Percentiles rank a stretch among this genome's conserved stretches.
Conservation (phyloP, 169 alveolate genomes). For the Hammondia hammondi region DNA sequence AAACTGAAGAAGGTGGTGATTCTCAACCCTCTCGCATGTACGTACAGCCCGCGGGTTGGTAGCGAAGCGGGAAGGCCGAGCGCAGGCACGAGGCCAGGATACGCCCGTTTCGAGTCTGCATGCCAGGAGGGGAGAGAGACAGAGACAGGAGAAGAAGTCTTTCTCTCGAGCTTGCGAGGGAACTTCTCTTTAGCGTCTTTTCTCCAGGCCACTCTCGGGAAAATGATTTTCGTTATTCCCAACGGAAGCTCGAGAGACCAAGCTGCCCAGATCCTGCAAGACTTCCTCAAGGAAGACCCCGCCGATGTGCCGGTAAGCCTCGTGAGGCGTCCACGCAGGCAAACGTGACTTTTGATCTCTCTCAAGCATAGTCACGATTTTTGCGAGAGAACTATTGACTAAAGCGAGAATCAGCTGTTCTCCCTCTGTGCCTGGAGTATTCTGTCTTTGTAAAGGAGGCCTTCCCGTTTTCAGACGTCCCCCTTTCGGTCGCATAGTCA, state of each 20-base stretch:
- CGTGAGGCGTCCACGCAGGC: too few relatives aligned
- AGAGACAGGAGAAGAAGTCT: background rate
- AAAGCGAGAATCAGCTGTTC: too few relatives aligned
- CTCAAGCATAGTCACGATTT: too few relatives aligned
- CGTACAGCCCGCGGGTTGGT: background rate
- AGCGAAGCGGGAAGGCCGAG: background rate
- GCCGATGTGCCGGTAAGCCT: slow-evolving; percentile 1
- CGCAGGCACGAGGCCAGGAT: background rate
- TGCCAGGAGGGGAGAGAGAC: background rate
- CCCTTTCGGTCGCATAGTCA: too few relatives aligned
- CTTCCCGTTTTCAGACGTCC: too few relatives aligned
- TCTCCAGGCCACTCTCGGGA: background rate
- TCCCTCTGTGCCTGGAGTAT: too few relatives aligned
- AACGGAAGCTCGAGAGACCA: background rate
- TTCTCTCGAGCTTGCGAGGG: background rate
- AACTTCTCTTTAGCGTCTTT: background rate
- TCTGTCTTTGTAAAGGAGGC: too few relatives aligned
- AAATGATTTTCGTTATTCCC: background rate
- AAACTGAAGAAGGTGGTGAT: background rate
- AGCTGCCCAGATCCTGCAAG: slow-evolving; percentile 12
- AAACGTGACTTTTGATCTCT: too few relatives aligned
- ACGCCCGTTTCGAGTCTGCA: background rate
- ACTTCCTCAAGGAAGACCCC: background rate
- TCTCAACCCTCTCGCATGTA: background rate
- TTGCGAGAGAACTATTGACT: too few relatives aligned